These are phyloP conservation scores for Emericellopsis atlantica DNA, from an alignment of 2,329 filamentous ascomycete genomes.

Conservation along the genomic window DNA sequence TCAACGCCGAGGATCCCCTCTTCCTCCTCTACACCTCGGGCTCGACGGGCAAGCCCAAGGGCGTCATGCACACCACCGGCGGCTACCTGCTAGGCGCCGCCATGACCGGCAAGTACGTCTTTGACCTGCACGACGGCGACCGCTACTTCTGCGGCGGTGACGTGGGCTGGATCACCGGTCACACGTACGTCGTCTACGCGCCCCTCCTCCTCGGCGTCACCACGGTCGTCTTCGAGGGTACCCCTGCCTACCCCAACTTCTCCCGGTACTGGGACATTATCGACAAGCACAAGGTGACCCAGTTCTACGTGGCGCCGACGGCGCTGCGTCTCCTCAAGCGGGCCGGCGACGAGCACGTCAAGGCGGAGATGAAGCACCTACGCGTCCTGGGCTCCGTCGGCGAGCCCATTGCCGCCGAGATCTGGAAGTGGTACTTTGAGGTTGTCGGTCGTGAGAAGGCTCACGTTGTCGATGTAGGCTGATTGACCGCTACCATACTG, in stretches of 20 bases:
- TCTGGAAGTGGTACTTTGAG: slow-evolving; percentile 99
- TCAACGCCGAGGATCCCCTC: slow-evolving; percentile 90
- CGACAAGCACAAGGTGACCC: slow-evolving; percentile 85
- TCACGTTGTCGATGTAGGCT: slow-evolving; percentile 83
- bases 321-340: slow-evolving; percentile 89
- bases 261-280: slow-evolving; percentile 99
- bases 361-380: slow-evolving; percentile 77
- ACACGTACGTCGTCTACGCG: slow-evolving; percentile 96
- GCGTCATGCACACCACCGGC: slow-evolving; percentile 93
- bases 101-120: slow-evolving; percentile 93
- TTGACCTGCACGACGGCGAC: slow-evolving; percentile 91
- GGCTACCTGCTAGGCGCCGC: slow-evolving; percentile 93
- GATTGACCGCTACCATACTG: background rate
- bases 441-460: slow-evolving; percentile 86
- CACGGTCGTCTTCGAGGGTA: slow-evolving; percentile 96
- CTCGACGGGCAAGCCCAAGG: slow-evolving; percentile 97
- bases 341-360: slow-evolving; percentile 85
- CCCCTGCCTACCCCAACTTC: slow-evolving; percentile 93
- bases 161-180: slow-evolving; percentile 97
- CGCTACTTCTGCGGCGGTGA: slow-evolving; percentile 96
- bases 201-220: slow-evolving; percentile 85
- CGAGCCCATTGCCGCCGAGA: slow-evolving; percentile 92
- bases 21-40: slow-evolving; percentile 98
- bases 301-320: slow-evolving; percentile 97
- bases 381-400: slow-evolving; percentile 89